phyloP scores from a whole-genome alignment of 1,139 yeast genomes.

The Suhomyces bokatorum region DNA sequence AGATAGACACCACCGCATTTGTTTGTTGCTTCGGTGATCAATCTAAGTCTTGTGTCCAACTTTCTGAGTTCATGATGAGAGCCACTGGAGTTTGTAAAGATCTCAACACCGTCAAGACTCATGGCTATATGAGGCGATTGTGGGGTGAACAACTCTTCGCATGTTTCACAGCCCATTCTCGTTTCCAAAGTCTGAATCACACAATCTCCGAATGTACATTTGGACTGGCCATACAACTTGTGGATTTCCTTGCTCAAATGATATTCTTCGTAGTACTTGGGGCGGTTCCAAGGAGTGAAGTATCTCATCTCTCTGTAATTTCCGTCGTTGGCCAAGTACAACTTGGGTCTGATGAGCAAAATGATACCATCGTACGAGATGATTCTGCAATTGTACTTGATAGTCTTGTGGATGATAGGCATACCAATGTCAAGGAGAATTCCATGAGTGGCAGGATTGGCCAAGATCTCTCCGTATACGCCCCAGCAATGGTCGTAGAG shows the following conservation, averaged over 20 bases:
- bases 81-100: conserved; percentile 92
- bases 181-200: conserved; percentile 82
- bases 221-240: conserved; percentile 59
- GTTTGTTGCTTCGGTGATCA: conserved; percentile 88
- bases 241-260: conserved; percentile 69
- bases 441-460: conserved; percentile 65
- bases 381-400: conserved; percentile 88
- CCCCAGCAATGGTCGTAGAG: conserved; percentile 92
- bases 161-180: conserved; percentile 90
- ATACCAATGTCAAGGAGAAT: conserved; percentile 89
- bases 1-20: conserved; percentile 96
- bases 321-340: conserved; percentile 94
- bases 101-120: conserved; percentile 95
- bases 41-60: conserved; percentile 75
- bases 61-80: conserved; percentile 95
- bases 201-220: conserved; percentile 87
- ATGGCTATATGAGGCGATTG: conserved; percentile 90
- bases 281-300: conserved; percentile 90
- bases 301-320: conserved; percentile 97
- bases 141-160: conserved; percentile 96
- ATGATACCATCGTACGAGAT: conserved; percentile 78
- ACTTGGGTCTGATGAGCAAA: conserved; percentile 84
- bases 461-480: conserved; percentile 75
- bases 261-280: conserved; percentile 70
- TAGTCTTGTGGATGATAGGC: conserved; percentile 86